Evolutionary conservation across 1,284 basidiomycete genomes (phyloP).

Genomic region (Ustanciosporium gigantosporum): DNA sequence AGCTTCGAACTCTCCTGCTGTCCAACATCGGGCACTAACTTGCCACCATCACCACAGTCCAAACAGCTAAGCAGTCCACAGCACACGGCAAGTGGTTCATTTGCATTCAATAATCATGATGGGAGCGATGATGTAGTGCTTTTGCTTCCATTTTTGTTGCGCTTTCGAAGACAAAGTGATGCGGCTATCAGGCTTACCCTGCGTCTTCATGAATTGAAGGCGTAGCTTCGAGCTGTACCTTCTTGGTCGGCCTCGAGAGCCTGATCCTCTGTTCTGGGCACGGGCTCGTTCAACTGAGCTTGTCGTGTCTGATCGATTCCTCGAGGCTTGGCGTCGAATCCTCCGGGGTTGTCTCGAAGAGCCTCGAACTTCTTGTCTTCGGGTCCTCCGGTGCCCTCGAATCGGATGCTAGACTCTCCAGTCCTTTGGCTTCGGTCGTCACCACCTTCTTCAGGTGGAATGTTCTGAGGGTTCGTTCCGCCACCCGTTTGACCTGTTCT

Average conservation of each 20-base stretch:
- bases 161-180: too few species aligned
- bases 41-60: too few species aligned
- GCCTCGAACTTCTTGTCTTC: conserved; percentile 48
- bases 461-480: conserved; percentile 47
- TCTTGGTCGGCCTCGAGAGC: conserved; percentile 42
- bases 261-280: conserved; percentile 44
- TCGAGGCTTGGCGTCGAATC: conserved; percentile 30
- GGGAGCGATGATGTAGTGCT: too few species aligned
- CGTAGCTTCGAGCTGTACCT: conserved; percentile 33
- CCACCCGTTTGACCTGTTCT: conserved; percentile 47
- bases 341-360: conserved; percentile 39
- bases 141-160: too few species aligned
- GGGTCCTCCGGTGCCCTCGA: conserved; percentile 45
- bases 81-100: too few species aligned
- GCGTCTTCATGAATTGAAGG: conserved; percentile 37
- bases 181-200: too few species aligned
- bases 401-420: conserved; percentile 44
- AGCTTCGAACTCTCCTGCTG: too few species aligned
- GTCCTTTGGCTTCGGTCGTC: conserved; percentile 31
- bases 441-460: conserved; percentile 49
- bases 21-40: too few species aligned
- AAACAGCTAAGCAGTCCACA: too few species aligned
- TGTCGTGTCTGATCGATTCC: conserved; percentile 39
- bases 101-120: too few species aligned
- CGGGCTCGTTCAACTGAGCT: conserved; percentile 32